phyloP scores from a whole-genome alignment of 768 basidiomycete species.

The Leccinum uliginosum region DNA sequence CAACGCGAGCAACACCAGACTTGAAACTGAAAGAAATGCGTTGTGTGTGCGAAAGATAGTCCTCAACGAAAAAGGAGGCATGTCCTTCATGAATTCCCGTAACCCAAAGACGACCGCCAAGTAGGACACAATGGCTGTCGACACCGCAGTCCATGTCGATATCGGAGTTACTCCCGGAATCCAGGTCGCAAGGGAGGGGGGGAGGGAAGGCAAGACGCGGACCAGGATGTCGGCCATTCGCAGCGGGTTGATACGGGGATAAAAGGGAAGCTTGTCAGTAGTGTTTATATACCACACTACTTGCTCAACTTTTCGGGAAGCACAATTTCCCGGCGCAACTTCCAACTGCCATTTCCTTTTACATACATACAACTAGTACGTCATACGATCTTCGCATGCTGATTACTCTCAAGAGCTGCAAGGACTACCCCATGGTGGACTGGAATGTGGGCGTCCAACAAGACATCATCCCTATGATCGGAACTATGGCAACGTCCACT shows the following conservation, averaged over 20 bases:
- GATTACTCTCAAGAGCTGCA: too few species aligned
- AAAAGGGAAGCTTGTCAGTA: background rate
- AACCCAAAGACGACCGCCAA: constrained; percentile 80
- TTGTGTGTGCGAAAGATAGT: constrained; percentile 83
- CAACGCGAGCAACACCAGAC: constrained; percentile 67
- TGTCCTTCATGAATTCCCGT: constrained; percentile 76
- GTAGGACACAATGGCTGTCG: constrained; percentile 68
- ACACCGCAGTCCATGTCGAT: constrained; percentile 67
- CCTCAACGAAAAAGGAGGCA: constrained; percentile 64
- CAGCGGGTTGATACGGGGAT: background rate
- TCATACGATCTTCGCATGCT: too few species aligned
- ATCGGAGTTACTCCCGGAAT: constrained; percentile 74
- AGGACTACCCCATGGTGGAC: too few species aligned
- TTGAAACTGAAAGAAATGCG: constrained; percentile 77
- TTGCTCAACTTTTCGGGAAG: too few species aligned
- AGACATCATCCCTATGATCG: too few species aligned
- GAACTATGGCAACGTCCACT: too few species aligned
- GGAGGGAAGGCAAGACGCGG: constrained; percentile 33
- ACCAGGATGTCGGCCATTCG: constrained; percentile 6
- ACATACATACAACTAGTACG: too few species aligned
- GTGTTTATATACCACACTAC: too few species aligned
- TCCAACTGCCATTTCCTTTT: too few species aligned
- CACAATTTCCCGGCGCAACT: too few species aligned
- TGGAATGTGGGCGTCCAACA: too few species aligned
- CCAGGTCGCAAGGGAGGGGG: constrained; percentile 57